Evolutionary conservation across 179 eudicot genomes (phyloP), one percentile per base, ranked within the genome.

Genomic region (Nepenthes alata): DNA sequence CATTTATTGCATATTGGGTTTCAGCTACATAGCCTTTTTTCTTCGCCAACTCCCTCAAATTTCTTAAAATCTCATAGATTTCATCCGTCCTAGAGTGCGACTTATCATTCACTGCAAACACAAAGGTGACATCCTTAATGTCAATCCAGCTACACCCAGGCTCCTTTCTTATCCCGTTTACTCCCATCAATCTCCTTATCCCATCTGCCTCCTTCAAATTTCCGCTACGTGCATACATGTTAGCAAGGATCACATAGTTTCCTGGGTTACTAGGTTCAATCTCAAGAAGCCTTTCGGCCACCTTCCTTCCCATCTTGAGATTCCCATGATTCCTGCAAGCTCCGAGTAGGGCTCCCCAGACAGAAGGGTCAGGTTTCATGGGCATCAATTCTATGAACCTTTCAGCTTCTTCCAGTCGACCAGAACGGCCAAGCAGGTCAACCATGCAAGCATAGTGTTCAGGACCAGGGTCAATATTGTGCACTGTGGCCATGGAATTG

Each of bases 101-200:
- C 63, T 80, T 77, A 48, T 87, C 95, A 67, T 87, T 88, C 6
- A 85, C 95, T 11, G 83, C 70, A 62, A 89, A 89, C 2, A 85
- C 81, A 75, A 85, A 74, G 12, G 88, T 70, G 61, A 65, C 75
- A 64, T 80, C 82, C 74, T 81, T 83, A 47, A 87, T 72, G 72
- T 89, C 97, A 57, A 89, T 75, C 95, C 95, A 89, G 64, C 97
- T 89, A 78, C 83, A 76, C 13, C 95, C 97, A 1, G 97, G 97
- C 58, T 87, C 95, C 72, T 89, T 89, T 77, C 84, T 86, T 63
- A 86, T 85, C 59, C 73, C 75, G n/a, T 70, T 75, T 36, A 81
- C 77, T 64, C 81, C 83, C 97, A 89, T 89, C 61, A 76, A 58
- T 70, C 73, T 83, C 68, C 97, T 77, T 62, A 78, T 76, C 47